Conservation (phyloP, 2,329 filamentous ascomycete genomes). For the Talaromyces atroroseus region DNA sequence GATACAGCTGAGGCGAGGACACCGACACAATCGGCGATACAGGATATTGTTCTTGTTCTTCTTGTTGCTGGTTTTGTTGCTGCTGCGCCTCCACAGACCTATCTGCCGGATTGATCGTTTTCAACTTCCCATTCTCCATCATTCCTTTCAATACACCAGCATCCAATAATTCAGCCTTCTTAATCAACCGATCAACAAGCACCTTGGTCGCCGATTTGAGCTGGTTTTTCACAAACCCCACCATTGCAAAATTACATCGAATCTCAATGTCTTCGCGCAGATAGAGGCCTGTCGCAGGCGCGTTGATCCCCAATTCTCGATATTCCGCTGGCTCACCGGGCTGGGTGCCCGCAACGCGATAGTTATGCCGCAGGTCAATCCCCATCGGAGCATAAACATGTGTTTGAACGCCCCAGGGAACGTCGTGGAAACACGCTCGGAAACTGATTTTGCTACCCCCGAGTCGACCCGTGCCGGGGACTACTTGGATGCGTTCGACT, state of each 20-base stretch:
- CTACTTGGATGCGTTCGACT: conserved; percentile 68
- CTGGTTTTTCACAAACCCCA: conserved; percentile 72
- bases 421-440: conserved; percentile 71
- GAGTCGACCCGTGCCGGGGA: conserved; percentile 55
- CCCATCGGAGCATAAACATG: conserved; percentile 78
- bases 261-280: conserved; percentile 78
- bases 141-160: conserved; percentile 13
- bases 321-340: conserved; percentile 65
- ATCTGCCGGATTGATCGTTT: conserved; percentile 13
- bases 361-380: conserved; percentile 70
- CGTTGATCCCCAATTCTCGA: conserved; percentile 61
- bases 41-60: not conserved
- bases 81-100: not conserved
- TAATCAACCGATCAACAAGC: conserved; percentile 58
- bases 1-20: conserved; percentile 4
- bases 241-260: conserved; percentile 70
- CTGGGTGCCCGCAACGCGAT: conserved; percentile 65
- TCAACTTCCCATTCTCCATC: conserved; percentile 13
- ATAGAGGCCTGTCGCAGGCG: conserved; percentile 65
- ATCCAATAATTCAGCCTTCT: conserved; percentile 41
- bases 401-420: conserved; percentile 69
- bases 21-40: not conserved
- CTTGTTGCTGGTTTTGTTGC: not conserved
- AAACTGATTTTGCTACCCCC: conserved; percentile 65
- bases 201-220: conserved; percentile 67